These are phyloP conservation scores for Aspergillus diversus DNA, from an alignment of 495 filamentous ascomycete species.

Conservation along the genomic window DNA sequence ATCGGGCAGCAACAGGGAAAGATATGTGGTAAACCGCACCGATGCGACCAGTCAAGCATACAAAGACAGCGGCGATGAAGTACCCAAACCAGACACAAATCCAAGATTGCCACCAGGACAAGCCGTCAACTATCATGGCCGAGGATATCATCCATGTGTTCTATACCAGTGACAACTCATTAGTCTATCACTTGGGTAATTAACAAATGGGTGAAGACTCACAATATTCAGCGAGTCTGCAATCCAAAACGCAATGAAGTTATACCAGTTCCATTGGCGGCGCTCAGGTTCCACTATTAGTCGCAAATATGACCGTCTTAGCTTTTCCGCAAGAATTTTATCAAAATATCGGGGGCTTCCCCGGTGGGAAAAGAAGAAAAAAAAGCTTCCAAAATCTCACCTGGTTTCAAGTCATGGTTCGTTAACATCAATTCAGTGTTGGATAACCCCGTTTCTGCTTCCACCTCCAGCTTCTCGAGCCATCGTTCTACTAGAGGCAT, in stretches of 20 bases:
- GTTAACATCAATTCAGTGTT: constrained; percentile 88
- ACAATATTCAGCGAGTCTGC: constrained; percentile 94
- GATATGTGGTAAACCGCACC: constrained; percentile 89
- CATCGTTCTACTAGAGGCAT: constrained; percentile 39
- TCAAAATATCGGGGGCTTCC: not conserved
- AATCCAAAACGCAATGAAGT: constrained; percentile 91
- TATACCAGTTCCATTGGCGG: constrained; percentile 85
- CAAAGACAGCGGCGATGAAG: constrained; percentile 72
- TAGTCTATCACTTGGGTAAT: constrained; percentile 12
- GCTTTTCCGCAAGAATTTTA: no score
- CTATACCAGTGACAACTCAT: constrained; percentile 29
- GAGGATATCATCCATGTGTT: constrained; percentile 99
- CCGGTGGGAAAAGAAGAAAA: not conserved
- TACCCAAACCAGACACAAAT: constrained; percentile 87
- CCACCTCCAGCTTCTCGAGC: constrained; percentile 65
- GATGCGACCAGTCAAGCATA: constrained; percentile 80
- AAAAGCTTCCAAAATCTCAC: constrained; percentile 39
- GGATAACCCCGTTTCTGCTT: constrained; percentile 76
- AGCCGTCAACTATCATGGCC: constrained; percentile 73
- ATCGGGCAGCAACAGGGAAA: constrained; percentile 77
- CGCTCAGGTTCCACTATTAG: constrained; percentile 75
- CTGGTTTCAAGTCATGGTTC: constrained; percentile 87
- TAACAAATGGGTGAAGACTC: constrained; percentile 27
- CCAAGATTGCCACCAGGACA: constrained; percentile 98
- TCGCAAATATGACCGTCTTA: not conserved